phyloP scores from a whole-genome alignment of 2,329 filamentous ascomycete genomes.

The Arthroderma uncinatum region DNA sequence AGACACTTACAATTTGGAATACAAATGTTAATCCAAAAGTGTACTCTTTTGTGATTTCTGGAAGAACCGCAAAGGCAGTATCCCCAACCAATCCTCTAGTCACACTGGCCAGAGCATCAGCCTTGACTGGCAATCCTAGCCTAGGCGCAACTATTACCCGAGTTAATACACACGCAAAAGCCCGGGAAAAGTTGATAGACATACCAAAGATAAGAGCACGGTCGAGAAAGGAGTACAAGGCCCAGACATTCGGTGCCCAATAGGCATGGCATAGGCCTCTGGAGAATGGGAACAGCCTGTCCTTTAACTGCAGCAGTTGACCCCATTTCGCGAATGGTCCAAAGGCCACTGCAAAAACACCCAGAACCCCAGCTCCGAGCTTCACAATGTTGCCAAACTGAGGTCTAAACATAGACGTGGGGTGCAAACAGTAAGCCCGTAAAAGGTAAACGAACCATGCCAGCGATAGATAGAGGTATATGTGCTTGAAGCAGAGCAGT shows the following conservation, averaged over 20 bases:
- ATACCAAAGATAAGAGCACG: conserved; percentile 68
- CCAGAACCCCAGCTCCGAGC: conserved; percentile 60
- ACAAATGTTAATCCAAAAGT: conserved; percentile 76
- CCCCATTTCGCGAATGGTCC: conserved; percentile 74
- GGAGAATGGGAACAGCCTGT: conserved; percentile 84
- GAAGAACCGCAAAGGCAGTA: conserved; percentile 84
- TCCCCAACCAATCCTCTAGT: conserved; percentile 89
- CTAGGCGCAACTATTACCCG: conserved; percentile 59
- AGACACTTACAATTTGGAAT: conserved; percentile 59
- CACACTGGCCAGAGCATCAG: conserved; percentile 70
- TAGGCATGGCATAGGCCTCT: conserved; percentile 92
- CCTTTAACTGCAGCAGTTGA: conserved; percentile 73
- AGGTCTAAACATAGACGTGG: conserved; percentile 63
- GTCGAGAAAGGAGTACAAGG: conserved; percentile 86
- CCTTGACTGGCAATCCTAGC: conserved; percentile 61
- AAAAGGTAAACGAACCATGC: conserved; percentile 92
- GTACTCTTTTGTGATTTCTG: conserved; percentile 65
- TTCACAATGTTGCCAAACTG: conserved; percentile 71
- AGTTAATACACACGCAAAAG: background rate
- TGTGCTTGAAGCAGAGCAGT: conserved; percentile 91
- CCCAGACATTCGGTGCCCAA: conserved; percentile 97
- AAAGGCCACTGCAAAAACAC: conserved; percentile 69
- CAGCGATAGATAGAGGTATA: conserved; percentile 90
- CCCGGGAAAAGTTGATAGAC: conserved; percentile 23
- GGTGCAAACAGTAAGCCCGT: conserved; percentile 75